phyloP scores from a whole-genome alignment of 371 early-diverging fungal genomes.

The Capniomyces stellatus region DNA sequence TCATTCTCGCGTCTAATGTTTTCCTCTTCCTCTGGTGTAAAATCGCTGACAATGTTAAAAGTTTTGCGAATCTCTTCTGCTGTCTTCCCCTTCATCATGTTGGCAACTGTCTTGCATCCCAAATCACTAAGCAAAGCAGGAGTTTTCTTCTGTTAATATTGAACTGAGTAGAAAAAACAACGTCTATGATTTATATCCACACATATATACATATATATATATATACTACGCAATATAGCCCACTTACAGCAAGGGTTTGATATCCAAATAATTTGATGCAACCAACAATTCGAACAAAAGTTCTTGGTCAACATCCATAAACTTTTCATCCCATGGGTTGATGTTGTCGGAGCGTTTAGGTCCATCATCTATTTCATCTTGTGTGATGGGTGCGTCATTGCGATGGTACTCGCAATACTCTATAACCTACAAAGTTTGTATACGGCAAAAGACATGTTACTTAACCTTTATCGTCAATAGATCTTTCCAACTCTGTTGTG shows the following conservation, averaged over 20 bases:
- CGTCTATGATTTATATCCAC: too few species aligned
- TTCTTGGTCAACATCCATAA: slow-evolving; percentile 59
- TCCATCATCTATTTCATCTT: slow-evolving; percentile 28
- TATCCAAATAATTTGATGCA: slow-evolving; percentile 93
- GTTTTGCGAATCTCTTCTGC: slow-evolving; percentile 85
- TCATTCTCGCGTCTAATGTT: slow-evolving; percentile 78
- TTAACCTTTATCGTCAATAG: too few species aligned
- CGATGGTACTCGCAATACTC: slow-evolving; percentile 66
- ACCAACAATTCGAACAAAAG: slow-evolving; percentile 55
- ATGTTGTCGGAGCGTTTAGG: slow-evolving; percentile 47
- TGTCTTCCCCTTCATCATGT: slow-evolving; percentile 90
- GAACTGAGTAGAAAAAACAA: too few species aligned
- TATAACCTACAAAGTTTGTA: too few species aligned
- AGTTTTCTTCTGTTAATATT: too few species aligned
- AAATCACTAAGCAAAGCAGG: slow-evolving; percentile 35
- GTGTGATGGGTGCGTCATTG: slow-evolving; percentile 33
- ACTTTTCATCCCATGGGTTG: slow-evolving; percentile 66
- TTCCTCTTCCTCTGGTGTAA: slow-evolving; percentile 91
- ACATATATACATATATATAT: too few species aligned
- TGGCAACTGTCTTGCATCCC: slow-evolving; percentile 95
- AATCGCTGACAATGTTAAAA: slow-evolving; percentile 90
- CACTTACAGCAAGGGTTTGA: slow-evolving; percentile 57
- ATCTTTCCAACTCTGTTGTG: too few species aligned
- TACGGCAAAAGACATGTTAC: too few species aligned
- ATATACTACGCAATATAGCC: too few species aligned